Conservation (phyloP, 805 yeast genomes). For the Torulaspora microellipsoides region DNA sequence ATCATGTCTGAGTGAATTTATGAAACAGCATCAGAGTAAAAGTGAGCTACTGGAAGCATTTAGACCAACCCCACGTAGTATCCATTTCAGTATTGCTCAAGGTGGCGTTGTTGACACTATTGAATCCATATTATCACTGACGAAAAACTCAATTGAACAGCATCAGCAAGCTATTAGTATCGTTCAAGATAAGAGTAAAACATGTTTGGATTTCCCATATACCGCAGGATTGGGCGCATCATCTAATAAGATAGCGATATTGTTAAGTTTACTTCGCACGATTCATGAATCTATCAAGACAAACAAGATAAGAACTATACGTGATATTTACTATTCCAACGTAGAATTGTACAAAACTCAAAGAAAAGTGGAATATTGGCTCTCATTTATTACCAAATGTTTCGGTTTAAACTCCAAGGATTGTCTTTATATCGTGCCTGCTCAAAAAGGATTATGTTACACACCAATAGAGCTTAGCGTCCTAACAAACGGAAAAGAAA, state of each 20-base stretch:
- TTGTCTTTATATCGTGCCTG: constrained; percentile 46
- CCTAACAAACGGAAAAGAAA: constrained; percentile 4
- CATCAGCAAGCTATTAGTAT: constrained; percentile 16
- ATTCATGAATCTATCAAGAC: constrained; percentile 8
- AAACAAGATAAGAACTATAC: constrained; percentile 22
- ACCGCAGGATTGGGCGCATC: constrained; percentile 5
- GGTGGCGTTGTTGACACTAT: constrained; percentile 4
- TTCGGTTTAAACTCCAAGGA: constrained; percentile 38
- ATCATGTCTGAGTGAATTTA: constrained; percentile 7
- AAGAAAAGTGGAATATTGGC: constrained; percentile 37
- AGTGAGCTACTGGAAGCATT: constrained; percentile 13
- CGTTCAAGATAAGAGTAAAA: constrained; percentile 3
- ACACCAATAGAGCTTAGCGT: constrained; percentile 9
- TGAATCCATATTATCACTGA: constrained; percentile 17
- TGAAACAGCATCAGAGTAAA: constrained; percentile 8
- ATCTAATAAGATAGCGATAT: constrained; percentile 12
- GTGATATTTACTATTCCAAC: constrained; percentile 63
- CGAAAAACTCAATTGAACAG: constrained; percentile 21
- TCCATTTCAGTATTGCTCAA: constrained; percentile 9
- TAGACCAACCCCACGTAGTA: constrained; percentile 15
- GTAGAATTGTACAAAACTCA: constrained; percentile 50
- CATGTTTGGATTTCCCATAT: constrained; percentile 12
- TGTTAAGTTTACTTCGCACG: constrained; percentile 18
- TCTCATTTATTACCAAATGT: constrained; percentile 38
- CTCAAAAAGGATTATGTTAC: constrained; percentile 57